Conservation (phyloP, 352 stramenopile species). For the Saprolegnia parasitica region DNA sequence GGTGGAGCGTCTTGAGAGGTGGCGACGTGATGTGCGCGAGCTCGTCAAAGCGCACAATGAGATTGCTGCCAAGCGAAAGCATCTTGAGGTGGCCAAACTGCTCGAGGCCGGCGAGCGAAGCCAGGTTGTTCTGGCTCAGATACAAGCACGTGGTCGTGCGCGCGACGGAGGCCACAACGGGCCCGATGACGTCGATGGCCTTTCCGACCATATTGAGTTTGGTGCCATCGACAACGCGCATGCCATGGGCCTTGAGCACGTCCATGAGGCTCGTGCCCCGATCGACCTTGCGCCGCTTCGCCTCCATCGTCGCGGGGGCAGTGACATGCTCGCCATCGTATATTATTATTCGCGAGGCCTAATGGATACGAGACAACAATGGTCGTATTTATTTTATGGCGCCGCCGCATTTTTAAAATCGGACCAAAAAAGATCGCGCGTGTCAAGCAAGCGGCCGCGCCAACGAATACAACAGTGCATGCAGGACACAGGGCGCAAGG, state of each 20-base stretch:
- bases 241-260: conserved; percentile 24
- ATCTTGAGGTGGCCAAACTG: conserved; percentile 59
- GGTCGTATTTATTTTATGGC: not conserved
- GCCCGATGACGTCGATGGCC: conserved; percentile 45
- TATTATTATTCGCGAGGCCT: not conserved
- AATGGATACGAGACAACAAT: not conserved
- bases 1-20: conserved; percentile 58
- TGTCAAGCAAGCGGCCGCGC: not conserved
- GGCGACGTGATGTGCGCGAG: conserved; percentile 3
- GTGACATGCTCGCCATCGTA: not conserved
- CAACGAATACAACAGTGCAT: too few relatives aligned
- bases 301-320: not conserved
- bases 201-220: conserved; percentile 73
- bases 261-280: conserved; percentile 21
- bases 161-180: conserved; percentile 32
- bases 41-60: conserved; percentile 43
- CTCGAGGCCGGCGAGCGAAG: conserved; percentile 43
- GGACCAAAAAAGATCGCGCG: not conserved
- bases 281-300: conserved; percentile 14
- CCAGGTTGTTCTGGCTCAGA: conserved; percentile 76
- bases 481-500: too few relatives aligned
- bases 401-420: not conserved
- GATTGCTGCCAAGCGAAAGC: conserved; percentile 61
- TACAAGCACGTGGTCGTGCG: conserved; percentile 55
- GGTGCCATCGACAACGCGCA: conserved; percentile 42